These are phyloP conservation scores for Leccinum subtestaceum DNA, from an alignment of 768 basidiomycete genomes.

Conservation along the genomic window DNA sequence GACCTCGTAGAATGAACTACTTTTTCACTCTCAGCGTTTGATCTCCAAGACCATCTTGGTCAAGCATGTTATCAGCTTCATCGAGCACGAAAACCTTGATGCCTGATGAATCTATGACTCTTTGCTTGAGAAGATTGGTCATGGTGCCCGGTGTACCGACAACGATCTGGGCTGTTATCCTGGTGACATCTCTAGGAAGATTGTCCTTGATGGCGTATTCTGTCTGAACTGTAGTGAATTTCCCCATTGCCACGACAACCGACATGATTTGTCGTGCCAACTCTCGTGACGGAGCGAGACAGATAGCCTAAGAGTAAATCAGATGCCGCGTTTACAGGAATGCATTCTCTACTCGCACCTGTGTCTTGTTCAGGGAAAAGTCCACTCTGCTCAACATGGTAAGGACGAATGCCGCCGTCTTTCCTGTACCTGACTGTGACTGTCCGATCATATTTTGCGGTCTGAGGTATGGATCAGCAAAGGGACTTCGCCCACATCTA, in stretches of 20 bases:
- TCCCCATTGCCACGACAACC: slow-evolving; percentile 91
- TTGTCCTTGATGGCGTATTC: slow-evolving; percentile 95
- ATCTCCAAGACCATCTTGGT: slow-evolving; percentile 89
- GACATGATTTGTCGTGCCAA: slow-evolving; percentile 97
- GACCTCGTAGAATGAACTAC: slow-evolving; percentile 41
- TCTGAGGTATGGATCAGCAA: slow-evolving; percentile 41
- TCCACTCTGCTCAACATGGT: slow-evolving; percentile 97
- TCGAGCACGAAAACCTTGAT: slow-evolving; percentile 95
- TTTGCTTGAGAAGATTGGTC: slow-evolving; percentile 77
- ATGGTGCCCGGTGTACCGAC: slow-evolving; percentile 97
- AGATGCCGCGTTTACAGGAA: not conserved
- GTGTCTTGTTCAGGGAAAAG: slow-evolving; percentile 76
- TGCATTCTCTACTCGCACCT: slow-evolving; percentile 46
- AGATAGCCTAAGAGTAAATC: slow-evolving; percentile 65
- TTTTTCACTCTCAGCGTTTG: slow-evolving; percentile 93
- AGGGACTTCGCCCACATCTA: not conserved
- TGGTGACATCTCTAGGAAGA: slow-evolving; percentile 59
- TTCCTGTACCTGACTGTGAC: slow-evolving; percentile 98
- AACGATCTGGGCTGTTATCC: slow-evolving; percentile 83
- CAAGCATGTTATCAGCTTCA: slow-evolving; percentile 99
- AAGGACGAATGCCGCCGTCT: slow-evolving; percentile 96
- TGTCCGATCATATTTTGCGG: slow-evolving; percentile 99
- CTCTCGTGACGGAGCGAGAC: slow-evolving; percentile 97
- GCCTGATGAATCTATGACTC: slow-evolving; percentile 72
- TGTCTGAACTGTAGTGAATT: slow-evolving; percentile 89